A percentile compares a stretch with the other conserved stretches of the same genome.
Conservation (phyloP, 345 rosid species). For the Jatropha curcas region DNA sequence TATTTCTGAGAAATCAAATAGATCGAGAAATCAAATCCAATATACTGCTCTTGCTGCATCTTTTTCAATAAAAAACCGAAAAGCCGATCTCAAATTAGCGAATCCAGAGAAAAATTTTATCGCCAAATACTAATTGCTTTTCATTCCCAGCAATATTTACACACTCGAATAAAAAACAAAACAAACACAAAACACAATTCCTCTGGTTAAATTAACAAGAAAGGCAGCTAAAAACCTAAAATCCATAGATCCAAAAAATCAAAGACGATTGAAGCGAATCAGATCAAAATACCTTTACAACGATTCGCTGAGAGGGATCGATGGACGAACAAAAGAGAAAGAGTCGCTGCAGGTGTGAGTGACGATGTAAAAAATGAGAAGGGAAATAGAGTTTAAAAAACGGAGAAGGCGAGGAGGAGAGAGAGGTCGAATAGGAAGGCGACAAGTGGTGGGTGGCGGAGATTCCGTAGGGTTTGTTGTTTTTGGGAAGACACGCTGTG, state of each 20-base stretch:
- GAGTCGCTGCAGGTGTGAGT: too few species aligned
- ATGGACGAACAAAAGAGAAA: too few species aligned
- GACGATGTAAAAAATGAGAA: neutral
- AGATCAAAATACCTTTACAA: neutral
- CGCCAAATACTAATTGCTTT: too few species aligned
- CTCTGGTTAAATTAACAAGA: neutral
- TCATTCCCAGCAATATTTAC: too few species aligned
- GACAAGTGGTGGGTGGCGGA: constrained; percentile 39
- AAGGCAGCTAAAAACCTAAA: neutral
- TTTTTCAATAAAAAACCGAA: neutral
- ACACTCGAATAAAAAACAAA: neutral
- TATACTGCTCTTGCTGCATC: too few species aligned
- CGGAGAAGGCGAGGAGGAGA: neutral
- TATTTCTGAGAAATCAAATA: neutral
- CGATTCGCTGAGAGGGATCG: neutral
- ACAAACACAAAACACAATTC: too few species aligned
- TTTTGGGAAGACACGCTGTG: constrained; percentile 25
- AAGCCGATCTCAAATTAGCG: neutral
- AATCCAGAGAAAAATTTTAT: neutral
- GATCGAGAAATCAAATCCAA: neutral
- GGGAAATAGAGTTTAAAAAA: neutral
- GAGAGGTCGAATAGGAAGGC: constrained; percentile 28
- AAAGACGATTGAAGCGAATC: neutral
- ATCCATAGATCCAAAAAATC: constrained; percentile 27
- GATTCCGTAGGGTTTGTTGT: constrained; percentile 23